Evolutionary conservation across 345 rosid species (phyloP).

Genomic region (Arabidopsis arenosa): DNA sequence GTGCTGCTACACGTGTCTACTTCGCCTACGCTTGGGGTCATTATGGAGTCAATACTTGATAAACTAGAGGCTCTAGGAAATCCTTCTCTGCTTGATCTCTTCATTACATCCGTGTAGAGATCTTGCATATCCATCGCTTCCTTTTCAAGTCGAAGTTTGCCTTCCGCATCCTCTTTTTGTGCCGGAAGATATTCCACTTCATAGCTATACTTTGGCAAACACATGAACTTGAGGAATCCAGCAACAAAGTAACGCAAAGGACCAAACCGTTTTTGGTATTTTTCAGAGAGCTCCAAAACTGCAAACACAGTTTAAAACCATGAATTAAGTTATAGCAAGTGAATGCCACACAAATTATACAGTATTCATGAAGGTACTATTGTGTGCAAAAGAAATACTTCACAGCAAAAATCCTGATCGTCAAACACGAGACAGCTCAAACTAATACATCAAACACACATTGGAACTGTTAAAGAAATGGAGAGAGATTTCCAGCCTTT

Average conservation of each 20-base stretch:
- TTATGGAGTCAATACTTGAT: slow-evolving; percentile 94
- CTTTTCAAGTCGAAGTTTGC: slow-evolving; percentile 51
- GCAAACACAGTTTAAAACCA: slow-evolving; percentile 41
- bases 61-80: slow-evolving; percentile 96
- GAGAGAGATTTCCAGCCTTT: slow-evolving; percentile 4
- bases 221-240: slow-evolving; percentile 91
- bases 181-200: slow-evolving; percentile 97
- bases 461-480: neutral
- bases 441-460: slow-evolving; percentile 1
- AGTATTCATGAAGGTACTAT: slow-evolving; percentile 16
- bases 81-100: slow-evolving; percentile 78
- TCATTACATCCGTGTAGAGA: slow-evolving; percentile 81
- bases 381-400: slow-evolving; percentile 8
- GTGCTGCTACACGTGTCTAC: slow-evolving; percentile 73
- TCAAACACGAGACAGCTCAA: slow-evolving; percentile 2
- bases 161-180: slow-evolving; percentile 69
- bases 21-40: slow-evolving; percentile 88
- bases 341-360: slow-evolving; percentile 14
- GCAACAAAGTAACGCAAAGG: slow-evolving; percentile 97
- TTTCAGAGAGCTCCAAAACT: slow-evolving; percentile 97
- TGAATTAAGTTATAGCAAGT: neutral
- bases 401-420: slow-evolving; percentile 2
- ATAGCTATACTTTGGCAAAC: slow-evolving; percentile 93
- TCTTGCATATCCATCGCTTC: slow-evolving; percentile 79
- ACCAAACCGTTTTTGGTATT: slow-evolving; percentile 92